Base-by-base conservation (phyloP, 2,329 filamentous ascomycete species). In the Clonostachys solani region DNA sequence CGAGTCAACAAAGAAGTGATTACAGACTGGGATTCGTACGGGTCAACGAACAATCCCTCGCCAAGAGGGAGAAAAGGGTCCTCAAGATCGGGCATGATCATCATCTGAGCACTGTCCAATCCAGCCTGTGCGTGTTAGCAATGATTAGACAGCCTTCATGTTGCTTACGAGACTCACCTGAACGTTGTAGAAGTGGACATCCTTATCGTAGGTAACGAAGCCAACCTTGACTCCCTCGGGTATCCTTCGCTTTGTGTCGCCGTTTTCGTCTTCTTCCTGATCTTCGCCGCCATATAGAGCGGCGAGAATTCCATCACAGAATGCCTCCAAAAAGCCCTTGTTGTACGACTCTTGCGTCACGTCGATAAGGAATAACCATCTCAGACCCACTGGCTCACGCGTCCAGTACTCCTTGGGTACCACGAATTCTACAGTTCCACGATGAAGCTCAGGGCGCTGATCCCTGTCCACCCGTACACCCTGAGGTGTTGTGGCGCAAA, bases 341-440 rank as follows among this genome's bases (percentile, higher is more conserved):
- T 92, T 95, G 53, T 88, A 87, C 2, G 92, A 84, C 67, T 96
- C 92, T 56, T 95, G 89, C 5, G 89, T 94, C 38, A 95, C 91
- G 65, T 99, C 94, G 48, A 99, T 88, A 52, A 96, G 66, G 65
- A 99, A 99, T 12, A 99, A 72, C 81, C 87, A 95, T 50, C 86
- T 84, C 57, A 97, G 65, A 19, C 89, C 91, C 13, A 94, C 88
- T 1, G 94, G 94, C 63, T 95, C 87, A 65, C 92, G 94, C 19
- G 90, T 92, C 89, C 92, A 99, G 70, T 99, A 99, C 69, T 99
- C 94, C 71, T 96, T 97, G 15, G 94, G 94, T 13, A 99, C 95
- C 50, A 94, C 77, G 62, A 95, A 99, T 63, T 99, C 94, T 42
- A 97, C 92, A 0, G 94, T 97, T 36, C 94, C 94, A 48, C 89